A percentile compares a stretch with the other conserved stretches of the same genome.
Evolutionary conservation across 2,329 filamentous ascomycete species (phyloP).

Genomic region (Fusarium paranaense): DNA sequence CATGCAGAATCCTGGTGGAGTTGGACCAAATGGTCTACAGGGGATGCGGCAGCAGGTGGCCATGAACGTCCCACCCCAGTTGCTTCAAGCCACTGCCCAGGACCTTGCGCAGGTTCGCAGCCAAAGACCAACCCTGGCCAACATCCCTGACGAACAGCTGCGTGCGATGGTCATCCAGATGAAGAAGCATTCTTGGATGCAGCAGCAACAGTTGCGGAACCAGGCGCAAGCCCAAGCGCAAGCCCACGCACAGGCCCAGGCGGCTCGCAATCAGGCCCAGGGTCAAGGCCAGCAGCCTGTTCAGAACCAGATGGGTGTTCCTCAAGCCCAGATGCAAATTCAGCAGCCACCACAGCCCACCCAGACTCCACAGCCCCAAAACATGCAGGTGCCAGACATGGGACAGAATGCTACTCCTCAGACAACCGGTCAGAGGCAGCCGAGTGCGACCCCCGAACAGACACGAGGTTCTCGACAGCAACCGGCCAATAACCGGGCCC

Average conservation of each 20-base stretch:
- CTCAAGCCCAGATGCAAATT: conserved; percentile 64
- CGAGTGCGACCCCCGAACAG: conserved; percentile 44
- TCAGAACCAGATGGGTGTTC: conserved; percentile 56
- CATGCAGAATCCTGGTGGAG: conserved; percentile 37
- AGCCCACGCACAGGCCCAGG: conserved; percentile 51
- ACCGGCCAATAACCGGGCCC: conserved; percentile 49
- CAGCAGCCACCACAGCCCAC: conserved; percentile 62
- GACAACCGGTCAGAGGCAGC: conserved; percentile 47
- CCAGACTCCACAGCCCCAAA: conserved; percentile 52
- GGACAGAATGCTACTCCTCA: conserved; percentile 53
- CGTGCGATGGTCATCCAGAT: conserved; percentile 47
- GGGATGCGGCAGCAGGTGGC: conserved; percentile 40
- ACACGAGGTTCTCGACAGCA: conserved; percentile 41
- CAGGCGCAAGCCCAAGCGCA: conserved; percentile 54
- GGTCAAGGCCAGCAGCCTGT: conserved; percentile 42
- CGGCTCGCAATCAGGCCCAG: conserved; percentile 49
- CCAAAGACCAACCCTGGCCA: conserved; percentile 39
- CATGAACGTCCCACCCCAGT: conserved; percentile 45
- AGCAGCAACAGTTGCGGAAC: conserved; percentile 46
- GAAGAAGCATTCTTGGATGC: conserved; percentile 48
- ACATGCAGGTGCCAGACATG: conserved; percentile 54
- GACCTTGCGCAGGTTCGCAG: conserved; percentile 49
- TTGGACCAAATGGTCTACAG: conserved; percentile 46
- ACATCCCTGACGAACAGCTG: conserved; percentile 50
- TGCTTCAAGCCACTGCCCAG: conserved; percentile 49